Percentiles rank a stretch among this genome's conserved stretches.
phyloP scores from a whole-genome alignment of 805 yeast genomes.

The Martiniozyma abietophila region DNA sequence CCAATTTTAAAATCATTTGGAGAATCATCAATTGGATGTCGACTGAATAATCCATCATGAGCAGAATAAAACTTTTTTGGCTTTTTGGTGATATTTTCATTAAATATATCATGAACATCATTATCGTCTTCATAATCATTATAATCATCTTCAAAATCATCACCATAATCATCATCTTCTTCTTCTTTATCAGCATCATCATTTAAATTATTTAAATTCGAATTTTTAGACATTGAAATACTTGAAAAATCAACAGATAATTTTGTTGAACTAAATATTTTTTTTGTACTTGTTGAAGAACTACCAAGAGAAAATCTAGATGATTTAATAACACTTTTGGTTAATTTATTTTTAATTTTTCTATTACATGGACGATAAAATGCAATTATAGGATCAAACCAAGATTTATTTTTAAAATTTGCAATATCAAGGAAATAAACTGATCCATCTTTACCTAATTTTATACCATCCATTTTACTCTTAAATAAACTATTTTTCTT shows the following conservation, averaged over 20 bases:
- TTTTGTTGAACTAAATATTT: slow-evolving; percentile 8
- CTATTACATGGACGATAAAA: slow-evolving; percentile 26
- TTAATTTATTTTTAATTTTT: slow-evolving; percentile 19
- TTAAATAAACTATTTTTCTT: slow-evolving; percentile 16
- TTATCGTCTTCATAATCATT: slow-evolving; percentile 7
- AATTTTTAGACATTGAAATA: background rate
- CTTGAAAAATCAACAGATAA: slow-evolving; percentile 10
- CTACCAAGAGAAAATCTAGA: slow-evolving; percentile 6
- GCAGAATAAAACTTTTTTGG: slow-evolving; percentile 36
- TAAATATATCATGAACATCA: slow-evolving; percentile 6
- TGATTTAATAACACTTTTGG: slow-evolving; percentile 19
- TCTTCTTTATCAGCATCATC: slow-evolving; percentile 8
- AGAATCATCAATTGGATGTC: slow-evolving; percentile 47
- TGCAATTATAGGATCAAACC: slow-evolving; percentile 22
- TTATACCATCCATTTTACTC: slow-evolving; percentile 23
- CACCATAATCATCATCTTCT: slow-evolving; percentile 12
- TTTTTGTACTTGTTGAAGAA: slow-evolving; percentile 2
- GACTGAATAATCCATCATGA: slow-evolving; percentile 46
- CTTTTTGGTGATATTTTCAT: no score
- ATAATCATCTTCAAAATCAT: slow-evolving; percentile 13
- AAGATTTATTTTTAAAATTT: slow-evolving; percentile 12
- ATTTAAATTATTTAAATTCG: background rate
- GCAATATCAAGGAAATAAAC: slow-evolving; percentile 21
- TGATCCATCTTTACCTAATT: slow-evolving; percentile 24
- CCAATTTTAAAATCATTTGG: slow-evolving; percentile 55